A percentile compares a stretch with the other conserved stretches of the same genome.
Evolutionary conservation across 75 land plant species (phyloP).

Genomic region (Azolla pinnata): DNA sequence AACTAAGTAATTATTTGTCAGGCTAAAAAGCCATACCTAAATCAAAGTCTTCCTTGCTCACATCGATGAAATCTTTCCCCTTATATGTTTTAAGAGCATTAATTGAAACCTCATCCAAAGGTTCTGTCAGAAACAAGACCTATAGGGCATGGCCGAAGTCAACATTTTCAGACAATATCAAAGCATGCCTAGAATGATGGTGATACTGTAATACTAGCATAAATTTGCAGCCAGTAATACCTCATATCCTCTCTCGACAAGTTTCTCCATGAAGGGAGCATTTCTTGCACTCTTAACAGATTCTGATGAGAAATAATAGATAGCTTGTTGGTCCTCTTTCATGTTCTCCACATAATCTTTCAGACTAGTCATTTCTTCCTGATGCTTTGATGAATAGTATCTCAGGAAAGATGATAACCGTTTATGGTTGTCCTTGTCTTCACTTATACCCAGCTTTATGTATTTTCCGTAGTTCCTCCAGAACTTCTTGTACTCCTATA

Average conservation of each 20-base stretch:
- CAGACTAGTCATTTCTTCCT: slow-evolving; percentile 25
- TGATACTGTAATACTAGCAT: too few species aligned
- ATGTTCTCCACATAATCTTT: slow-evolving; percentile 24
- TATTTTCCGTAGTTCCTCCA: slow-evolving; percentile 29
- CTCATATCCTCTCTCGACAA: slow-evolving; percentile 24
- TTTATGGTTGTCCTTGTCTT: slow-evolving; percentile 29
- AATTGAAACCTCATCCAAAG: slow-evolving; percentile 85
- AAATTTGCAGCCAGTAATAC: slow-evolving; percentile 14
- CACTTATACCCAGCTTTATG: slow-evolving; percentile 27
- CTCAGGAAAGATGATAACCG: slow-evolving; percentile 25
- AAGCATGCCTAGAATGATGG: background rate
- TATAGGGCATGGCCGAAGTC: slow-evolving; percentile 9
- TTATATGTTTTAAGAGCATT: slow-evolving; percentile 71
- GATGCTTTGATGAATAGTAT: slow-evolving; percentile 26
- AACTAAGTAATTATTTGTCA: too few species aligned
- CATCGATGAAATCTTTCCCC: slow-evolving; percentile 88
- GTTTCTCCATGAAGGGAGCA: slow-evolving; percentile 33
- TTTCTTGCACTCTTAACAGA: slow-evolving; percentile 30
- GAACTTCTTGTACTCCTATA: slow-evolving; percentile 32
- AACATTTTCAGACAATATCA: background rate
- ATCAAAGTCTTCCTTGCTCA: slow-evolving; percentile 95
- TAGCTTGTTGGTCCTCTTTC: slow-evolving; percentile 31
- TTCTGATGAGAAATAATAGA: slow-evolving; percentile 31
- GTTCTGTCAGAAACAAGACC: slow-evolving; percentile 87
- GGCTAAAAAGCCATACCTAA: slow-evolving; percentile 45